Evolutionary conservation across 768 basidiomycete species (phyloP).

Genomic region (Leccinellum luteum): DNA sequence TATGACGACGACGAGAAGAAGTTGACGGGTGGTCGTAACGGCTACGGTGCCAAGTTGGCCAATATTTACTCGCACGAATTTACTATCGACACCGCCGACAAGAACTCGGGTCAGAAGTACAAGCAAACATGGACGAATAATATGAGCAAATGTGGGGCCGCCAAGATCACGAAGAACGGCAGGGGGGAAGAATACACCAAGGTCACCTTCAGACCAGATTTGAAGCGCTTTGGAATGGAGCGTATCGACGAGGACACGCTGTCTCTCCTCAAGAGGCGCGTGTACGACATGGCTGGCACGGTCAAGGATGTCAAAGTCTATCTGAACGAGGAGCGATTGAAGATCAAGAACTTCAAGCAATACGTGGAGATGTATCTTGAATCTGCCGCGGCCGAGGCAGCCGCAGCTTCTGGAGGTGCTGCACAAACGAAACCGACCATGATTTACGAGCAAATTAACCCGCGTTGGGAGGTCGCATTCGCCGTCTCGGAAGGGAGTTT

Average conservation of each 20-base stretch:
- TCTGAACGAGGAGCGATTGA: slow-evolving; percentile 87
- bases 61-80: slow-evolving; percentile 98
- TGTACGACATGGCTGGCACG: slow-evolving; percentile 97
- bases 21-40: slow-evolving; percentile 96
- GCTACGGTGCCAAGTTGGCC: slow-evolving; percentile 96
- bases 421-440: slow-evolving; percentile 72
- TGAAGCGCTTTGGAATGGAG: slow-evolving; percentile 89
- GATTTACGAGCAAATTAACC: slow-evolving; percentile 76
- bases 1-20: slow-evolving; percentile 99
- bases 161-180: slow-evolving; percentile 91
- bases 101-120: slow-evolving; percentile 82
- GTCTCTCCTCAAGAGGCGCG: slow-evolving; percentile 86
- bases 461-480: slow-evolving; percentile 95
- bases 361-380: slow-evolving; percentile 93
- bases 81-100: slow-evolving; percentile 93
- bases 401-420: slow-evolving; percentile 73
- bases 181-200: slow-evolving; percentile 89
- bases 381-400: slow-evolving; percentile 68
- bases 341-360: slow-evolving; percentile 94
- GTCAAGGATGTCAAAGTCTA: slow-evolving; percentile 90
- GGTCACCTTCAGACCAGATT: slow-evolving; percentile 91
- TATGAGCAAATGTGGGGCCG: slow-evolving; percentile 83
- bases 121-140: slow-evolving; percentile 93
- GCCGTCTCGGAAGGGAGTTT: slow-evolving; percentile 89
- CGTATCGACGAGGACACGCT: slow-evolving; percentile 88